Evolutionary conservation across 495 filamentous ascomycete species (phyloP), one percentile per base, ranked within the genome.

Genomic region (Xylaria scruposa): DNA sequence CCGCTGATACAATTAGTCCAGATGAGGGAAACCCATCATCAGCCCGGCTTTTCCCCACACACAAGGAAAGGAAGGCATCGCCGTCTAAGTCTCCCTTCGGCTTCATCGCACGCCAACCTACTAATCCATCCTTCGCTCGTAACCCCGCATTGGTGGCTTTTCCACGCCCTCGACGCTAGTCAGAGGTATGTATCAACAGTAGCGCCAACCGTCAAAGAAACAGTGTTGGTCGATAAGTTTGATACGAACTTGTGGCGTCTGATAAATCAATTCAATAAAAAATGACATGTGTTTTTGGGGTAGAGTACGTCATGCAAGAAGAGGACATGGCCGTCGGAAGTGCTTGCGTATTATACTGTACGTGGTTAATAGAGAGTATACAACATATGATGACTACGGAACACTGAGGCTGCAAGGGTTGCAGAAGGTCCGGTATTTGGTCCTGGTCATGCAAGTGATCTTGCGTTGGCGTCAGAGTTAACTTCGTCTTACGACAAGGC

Each of bases 401-500:
- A 19, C 44, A 56, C 21, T 5, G 40, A 36, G 31, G 29, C 21
- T 24, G 33, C 40, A 54, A 68, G 40, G 65, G 49, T 51, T 71
- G 69, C 60, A 66, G 60, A 40, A 71, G 60, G 60, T 63, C 60
- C 70, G 70, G 70, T 65, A 71, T 66, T 71, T 64, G 36, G 60
- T 51, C 47, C 49, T 66, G 21, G 38, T 71, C n/a, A 71, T 71
- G 70, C 70, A 67, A 46, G 70, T 71, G 70, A 71, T 71, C 70
- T 56, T 71, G 70, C 70, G 62, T 71, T 60, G 70, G 69, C 49
- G 69, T 71, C 49, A 68, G 49, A 40, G 66, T 59, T 68, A 51
- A 33, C 17, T 26, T 68, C 61, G 49, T 59, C 49, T 44, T 36
- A 68, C 66, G 51, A 66, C 58, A 51, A 66, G 63, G 42, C 63